Evolutionary conservation across 805 yeast species (phyloP).

Genomic region (Lipomyces chichibuensis): DNA sequence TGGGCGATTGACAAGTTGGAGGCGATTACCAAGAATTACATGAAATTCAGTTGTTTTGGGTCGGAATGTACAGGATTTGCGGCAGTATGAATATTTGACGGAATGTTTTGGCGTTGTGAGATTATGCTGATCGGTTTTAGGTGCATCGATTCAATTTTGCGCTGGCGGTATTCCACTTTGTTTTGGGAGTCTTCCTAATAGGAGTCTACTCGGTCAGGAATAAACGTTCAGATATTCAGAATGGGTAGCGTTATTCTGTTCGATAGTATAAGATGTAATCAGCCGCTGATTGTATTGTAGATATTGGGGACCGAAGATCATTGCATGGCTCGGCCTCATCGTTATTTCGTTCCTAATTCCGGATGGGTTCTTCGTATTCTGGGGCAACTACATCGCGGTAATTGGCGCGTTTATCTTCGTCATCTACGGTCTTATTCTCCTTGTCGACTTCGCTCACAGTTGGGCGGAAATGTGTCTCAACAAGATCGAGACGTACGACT

Average conservation of each 20-base stretch:
- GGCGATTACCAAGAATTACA: conserved; percentile 65
- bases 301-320: conserved; percentile 79
- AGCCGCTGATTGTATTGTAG: conserved; percentile 3
- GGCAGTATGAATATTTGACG: conserved; percentile 55
- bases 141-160: conserved; percentile 83
- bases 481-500: conserved; percentile 81
- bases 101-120: neutral
- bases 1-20: conserved; percentile 76
- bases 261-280: neutral
- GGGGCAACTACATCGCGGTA: conserved; percentile 90
- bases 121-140: conserved; percentile 2
- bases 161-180: conserved; percentile 74
- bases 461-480: conserved; percentile 97
- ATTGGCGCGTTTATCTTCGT: conserved; percentile 82
- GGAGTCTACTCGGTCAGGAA: conserved; percentile 78
- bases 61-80: conserved; percentile 88
- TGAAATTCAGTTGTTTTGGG: conserved; percentile 76
- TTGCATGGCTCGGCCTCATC: conserved; percentile 60
- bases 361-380: conserved; percentile 79
- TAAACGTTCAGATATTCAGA: conserved; percentile 81
- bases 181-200: conserved; percentile 65
- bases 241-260: conserved; percentile 53
- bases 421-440: conserved; percentile 82
- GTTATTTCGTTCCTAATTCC: conserved; percentile 77
- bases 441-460: conserved; percentile 96